These are phyloP conservation scores for Suhomyces kilbournensis DNA, from an alignment of 805 yeast genomes.

Conservation along the genomic window DNA sequence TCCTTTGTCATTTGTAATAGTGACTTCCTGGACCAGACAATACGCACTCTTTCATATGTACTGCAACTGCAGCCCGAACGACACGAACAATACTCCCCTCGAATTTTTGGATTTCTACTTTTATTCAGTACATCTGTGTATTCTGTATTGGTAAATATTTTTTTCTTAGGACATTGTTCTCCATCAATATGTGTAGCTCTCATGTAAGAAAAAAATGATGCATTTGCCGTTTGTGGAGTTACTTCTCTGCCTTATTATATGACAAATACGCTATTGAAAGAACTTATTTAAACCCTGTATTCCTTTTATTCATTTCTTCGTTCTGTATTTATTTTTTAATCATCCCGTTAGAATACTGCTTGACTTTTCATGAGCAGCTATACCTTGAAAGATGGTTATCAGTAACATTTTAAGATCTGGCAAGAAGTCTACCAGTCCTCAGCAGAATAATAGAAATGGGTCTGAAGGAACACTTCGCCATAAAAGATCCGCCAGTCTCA, in stretches of 20 bases:
- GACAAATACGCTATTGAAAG: not conserved
- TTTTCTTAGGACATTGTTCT: not conserved
- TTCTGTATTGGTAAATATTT: not conserved
- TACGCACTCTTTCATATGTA: not conserved
- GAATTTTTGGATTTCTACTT: not conserved
- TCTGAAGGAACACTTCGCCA: not conserved
- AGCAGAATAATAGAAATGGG: not conserved
- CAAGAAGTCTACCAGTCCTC: not conserved
- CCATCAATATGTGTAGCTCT: not conserved
- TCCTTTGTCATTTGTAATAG: not conserved
- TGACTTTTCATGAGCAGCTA: not conserved
- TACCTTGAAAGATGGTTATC: not conserved
- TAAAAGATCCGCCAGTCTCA: conserved; percentile 2
- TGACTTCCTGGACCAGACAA: not conserved
- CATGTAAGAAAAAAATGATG: not conserved
- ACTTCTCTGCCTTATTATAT: not conserved
- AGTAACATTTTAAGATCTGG: conserved; percentile 1
- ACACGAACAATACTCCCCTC: not conserved
- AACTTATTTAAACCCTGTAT: not conserved
- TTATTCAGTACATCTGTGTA: not conserved
- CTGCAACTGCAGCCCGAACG: not conserved
- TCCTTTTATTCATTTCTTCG: not conserved
- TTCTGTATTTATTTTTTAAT: not conserved
- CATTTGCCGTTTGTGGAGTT: not conserved
- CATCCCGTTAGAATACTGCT: not conserved